Conservation (phyloP, 257 asterid genomes). For the Solanum pennellii region DNA sequence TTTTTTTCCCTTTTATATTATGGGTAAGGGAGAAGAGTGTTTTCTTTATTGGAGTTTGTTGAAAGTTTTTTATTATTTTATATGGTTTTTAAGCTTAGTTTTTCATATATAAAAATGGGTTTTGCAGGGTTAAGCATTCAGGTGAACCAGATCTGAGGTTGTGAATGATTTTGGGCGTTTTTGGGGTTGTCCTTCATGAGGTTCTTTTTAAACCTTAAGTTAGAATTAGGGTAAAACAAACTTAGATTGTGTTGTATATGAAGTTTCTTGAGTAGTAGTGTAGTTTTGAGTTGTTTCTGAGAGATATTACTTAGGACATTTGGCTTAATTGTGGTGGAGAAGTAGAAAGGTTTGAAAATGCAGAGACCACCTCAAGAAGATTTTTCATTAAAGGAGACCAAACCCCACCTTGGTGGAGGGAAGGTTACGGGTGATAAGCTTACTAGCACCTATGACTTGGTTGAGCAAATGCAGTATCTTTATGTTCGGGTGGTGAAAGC, state of each 20-base stretch:
- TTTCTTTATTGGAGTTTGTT: background rate
- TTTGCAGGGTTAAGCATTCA: background rate
- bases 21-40: background rate
- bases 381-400: conserved; percentile 5
- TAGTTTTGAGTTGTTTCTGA: background rate
- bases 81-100: background rate
- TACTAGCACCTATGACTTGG: conserved; percentile 8
- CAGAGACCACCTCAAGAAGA: conserved; percentile 4
- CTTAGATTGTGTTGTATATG: background rate
- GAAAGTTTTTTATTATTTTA: background rate
- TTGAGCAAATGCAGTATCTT: conserved; percentile 14
- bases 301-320: background rate
- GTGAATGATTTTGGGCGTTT: background rate
- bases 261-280: background rate
- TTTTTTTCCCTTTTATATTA: background rate
- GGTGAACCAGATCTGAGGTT: background rate
- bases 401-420: conserved; percentile 10
- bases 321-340: background rate
- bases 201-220: background rate
- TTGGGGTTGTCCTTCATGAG: background rate
- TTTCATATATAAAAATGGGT: background rate
- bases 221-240: background rate
- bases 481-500: conserved; percentile 11
- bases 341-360: background rate
- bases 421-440: conserved; percentile 2